Evolutionary conservation across 768 basidiomycete genomes (phyloP).

Genomic region (Pulveroboletus sp.): DNA sequence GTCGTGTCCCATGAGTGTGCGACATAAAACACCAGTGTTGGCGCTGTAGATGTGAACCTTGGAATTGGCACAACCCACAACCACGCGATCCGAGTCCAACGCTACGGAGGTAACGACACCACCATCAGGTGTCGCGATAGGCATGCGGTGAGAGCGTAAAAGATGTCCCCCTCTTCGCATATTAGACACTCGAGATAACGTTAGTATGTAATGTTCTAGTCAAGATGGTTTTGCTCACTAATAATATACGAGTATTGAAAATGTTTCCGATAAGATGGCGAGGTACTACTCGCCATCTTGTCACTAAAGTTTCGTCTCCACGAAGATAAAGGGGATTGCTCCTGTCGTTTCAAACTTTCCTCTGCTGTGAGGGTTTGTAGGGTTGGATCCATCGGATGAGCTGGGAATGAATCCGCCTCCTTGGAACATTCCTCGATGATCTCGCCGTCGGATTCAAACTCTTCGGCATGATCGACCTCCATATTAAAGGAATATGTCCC

Average conservation of each 20-base stretch:
- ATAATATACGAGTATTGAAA: slow-evolving; percentile 75
- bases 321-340: slow-evolving; percentile 21
- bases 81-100: slow-evolving; percentile 78
- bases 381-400: slow-evolving; percentile 39
- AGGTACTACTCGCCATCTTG: background rate
- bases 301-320: slow-evolving; percentile 20
- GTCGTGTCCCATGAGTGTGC: slow-evolving; percentile 82
- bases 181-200: slow-evolving; percentile 55
- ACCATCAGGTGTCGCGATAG: slow-evolving; percentile 40
- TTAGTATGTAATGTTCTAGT: background rate
- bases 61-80: slow-evolving; percentile 84
- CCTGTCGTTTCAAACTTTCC: slow-evolving; percentile 29
- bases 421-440: slow-evolving; percentile 31
- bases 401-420: slow-evolving; percentile 33
- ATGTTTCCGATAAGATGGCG: slow-evolving; percentile 56
- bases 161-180: slow-evolving; percentile 77
- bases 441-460: slow-evolving; percentile 28
- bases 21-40: slow-evolving; percentile 67
- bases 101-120: slow-evolving; percentile 87
- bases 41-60: slow-evolving; percentile 86
- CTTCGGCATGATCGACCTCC: slow-evolving; percentile 16
- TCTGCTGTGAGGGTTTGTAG: slow-evolving; percentile 37
- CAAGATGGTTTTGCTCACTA: slow-evolving; percentile 41
- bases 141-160: slow-evolving; percentile 61
- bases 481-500: slow-evolving; percentile 47